Evolutionary conservation across 148 eudicot genomes (phyloP).

Genomic region (Tetragonia tetragonoides): DNA sequence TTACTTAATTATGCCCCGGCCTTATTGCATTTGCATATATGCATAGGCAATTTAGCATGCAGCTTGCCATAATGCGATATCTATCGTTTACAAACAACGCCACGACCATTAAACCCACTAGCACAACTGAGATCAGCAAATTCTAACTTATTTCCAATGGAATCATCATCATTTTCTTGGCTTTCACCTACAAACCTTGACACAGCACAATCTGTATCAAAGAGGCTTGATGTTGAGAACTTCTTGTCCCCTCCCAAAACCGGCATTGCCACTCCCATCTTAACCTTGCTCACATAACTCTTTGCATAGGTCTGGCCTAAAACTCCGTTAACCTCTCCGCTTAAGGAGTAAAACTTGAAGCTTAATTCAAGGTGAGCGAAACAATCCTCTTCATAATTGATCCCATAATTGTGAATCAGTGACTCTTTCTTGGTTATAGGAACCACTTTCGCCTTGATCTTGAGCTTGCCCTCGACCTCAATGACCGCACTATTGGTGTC

Average conservation of each 20-base stretch:
- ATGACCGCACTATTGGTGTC: slow-evolving; percentile 52
- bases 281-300: slow-evolving; percentile 59
- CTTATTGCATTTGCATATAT: too few species aligned
- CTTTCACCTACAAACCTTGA: too few species aligned
- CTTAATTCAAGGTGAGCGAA: slow-evolving; percentile 78
- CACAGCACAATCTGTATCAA: slow-evolving; percentile 58
- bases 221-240: slow-evolving; percentile 51
- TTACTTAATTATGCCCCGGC: too few species aligned
- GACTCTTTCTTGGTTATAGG: slow-evolving; percentile 67
- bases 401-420: slow-evolving; percentile 57
- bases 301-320: slow-evolving; percentile 72
- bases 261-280: slow-evolving; percentile 63
- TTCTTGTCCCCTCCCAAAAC: slow-evolving; percentile 65
- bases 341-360: slow-evolving; percentile 66
- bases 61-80: too few species aligned
- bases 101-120: slow-evolving; percentile 33
- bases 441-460: slow-evolving; percentile 57
- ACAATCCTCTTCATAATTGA: slow-evolving; percentile 65
- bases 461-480: slow-evolving; percentile 61
- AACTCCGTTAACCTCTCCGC: slow-evolving; percentile 61
- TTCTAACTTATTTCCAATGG: slow-evolving; percentile 32
- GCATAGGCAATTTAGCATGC: too few species aligned
- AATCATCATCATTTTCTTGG: too few species aligned
- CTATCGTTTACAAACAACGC: slow-evolving; percentile 57
- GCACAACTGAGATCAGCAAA: slow-evolving; percentile 38